phyloP scores from a whole-genome alignment of 805 yeast genomes.

The Lachancea nothofagi region DNA sequence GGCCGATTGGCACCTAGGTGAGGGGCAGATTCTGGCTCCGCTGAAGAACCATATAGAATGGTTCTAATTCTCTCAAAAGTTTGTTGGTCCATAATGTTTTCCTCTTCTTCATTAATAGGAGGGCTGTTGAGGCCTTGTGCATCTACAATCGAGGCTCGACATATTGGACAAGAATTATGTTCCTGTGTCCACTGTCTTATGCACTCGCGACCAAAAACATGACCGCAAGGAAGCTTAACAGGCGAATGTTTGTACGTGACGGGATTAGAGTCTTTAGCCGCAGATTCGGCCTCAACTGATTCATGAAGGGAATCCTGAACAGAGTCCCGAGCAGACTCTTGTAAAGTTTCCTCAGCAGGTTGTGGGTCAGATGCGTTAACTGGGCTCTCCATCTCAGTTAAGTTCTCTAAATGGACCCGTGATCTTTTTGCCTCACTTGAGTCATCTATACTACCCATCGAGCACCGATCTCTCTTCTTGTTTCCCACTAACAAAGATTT shows the following conservation, averaged over 20 bases:
- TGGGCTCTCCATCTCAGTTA: too few relatives aligned
- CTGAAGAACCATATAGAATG: conserved; percentile 7
- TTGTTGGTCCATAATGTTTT: conserved; percentile 1
- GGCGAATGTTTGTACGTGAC: conserved; percentile 51
- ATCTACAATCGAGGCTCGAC: conserved; percentile 56
- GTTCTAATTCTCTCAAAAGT: conserved; percentile 28
- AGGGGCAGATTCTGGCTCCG: neutral
- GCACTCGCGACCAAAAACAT: conserved; percentile 82
- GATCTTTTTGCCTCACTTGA: conserved; percentile 13
- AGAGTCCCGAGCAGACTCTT: neutral
- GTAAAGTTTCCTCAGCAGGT: neutral
- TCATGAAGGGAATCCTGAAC: neutral
- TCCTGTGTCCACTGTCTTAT: conserved; percentile 74
- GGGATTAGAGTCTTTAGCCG: neutral
- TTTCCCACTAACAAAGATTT: conserved; percentile 3
- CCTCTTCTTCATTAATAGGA: conserved; percentile 7
- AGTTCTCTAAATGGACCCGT: too few relatives aligned
- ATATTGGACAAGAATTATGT: conserved; percentile 78
- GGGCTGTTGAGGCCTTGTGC: conserved; percentile 12
- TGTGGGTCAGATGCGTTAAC: neutral
- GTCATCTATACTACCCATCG: conserved; percentile 11
- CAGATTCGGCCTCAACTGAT: neutral
- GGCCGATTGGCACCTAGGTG: neutral
- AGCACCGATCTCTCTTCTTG: conserved; percentile 5
- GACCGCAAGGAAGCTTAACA: conserved; percentile 76